Conservation (phyloP, 2,329 filamentous ascomycete genomes). For the Neonectria neomacrospora region DNA sequence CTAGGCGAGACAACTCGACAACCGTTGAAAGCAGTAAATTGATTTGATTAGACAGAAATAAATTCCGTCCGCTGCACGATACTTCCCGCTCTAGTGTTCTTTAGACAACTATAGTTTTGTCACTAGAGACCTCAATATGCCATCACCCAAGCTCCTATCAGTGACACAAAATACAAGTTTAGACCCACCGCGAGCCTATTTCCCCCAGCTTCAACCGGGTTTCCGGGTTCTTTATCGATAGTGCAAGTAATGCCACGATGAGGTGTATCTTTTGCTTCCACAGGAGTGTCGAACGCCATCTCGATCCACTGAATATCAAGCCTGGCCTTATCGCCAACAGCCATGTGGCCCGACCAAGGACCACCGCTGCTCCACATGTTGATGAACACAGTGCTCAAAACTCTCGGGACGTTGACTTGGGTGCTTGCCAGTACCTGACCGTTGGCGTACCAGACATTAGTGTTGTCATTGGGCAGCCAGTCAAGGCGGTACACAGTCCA, state of each 20-base stretch:
- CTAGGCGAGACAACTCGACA: too few relatives aligned
- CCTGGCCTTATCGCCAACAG: conserved; percentile 17
- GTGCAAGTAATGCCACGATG: conserved; percentile 14
- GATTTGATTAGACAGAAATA: too few relatives aligned
- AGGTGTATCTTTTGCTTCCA: conserved; percentile 3
- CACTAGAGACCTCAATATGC: too few relatives aligned
- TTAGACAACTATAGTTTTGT: too few relatives aligned
- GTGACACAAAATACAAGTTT: background rate
- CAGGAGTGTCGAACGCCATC: conserved; percentile 31
- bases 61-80: too few relatives aligned
- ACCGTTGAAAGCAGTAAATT: too few relatives aligned
- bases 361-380: conserved; percentile 34
- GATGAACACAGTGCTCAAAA: conserved; percentile 27
- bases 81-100: too few relatives aligned
- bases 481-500: too few relatives aligned
- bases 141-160: background rate
- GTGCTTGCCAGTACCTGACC: conserved; percentile 16
- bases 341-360: conserved; percentile 30
- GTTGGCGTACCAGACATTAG: conserved; percentile 16
- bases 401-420: conserved; percentile 19
- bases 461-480: too few relatives aligned
- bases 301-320: conserved; percentile 33
- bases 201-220: conserved; percentile 11
- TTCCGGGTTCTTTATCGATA: conserved; percentile 17
- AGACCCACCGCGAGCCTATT: background rate